Base-by-base conservation (phyloP, 768 basidiomycete genomes). In the Stropharia rugosoannulata region DNA sequence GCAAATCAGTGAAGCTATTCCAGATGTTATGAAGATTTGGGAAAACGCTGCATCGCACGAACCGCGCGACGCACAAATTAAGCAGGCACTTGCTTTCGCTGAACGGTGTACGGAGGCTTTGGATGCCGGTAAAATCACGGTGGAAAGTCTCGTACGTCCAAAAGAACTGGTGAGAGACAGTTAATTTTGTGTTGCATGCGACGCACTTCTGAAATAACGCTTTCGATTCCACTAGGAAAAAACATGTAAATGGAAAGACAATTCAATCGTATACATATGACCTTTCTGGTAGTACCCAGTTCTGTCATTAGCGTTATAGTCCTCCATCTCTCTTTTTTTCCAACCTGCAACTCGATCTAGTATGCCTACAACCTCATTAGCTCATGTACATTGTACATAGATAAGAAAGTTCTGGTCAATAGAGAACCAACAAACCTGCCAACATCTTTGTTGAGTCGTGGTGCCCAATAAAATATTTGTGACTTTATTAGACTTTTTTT, bases 141-240 rank as follows among this genome's bases (percentile, higher is more conserved):
- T 42, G 18, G 41, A 56, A 7, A 39, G 13, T n/a, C 4, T 56
- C 9, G 55, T 56, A 19, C 40, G 37, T 19, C 55, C 55, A 6
- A 49, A 50, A 37, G 47, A 49, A n/a, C 43, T 42, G 38, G 55
- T 56, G 22, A 49, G 51, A n/a, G 15, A 19, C 5, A 12, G 7
- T 41, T n/a, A 8, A 19, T 25, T 45, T 19, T 9, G 13, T 45
- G 7, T 45, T 22, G 2, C 13, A 19, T 25, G 3, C 19, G 1
- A 4, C 19, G 7, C 8, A 19, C 6, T 1, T 45, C 43, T 45
- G 18, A 45, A 4, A 19, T 12, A 13, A 27, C 22, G 4, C 9
- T 43, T 27, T 7, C 19, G 11, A 22, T 25, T 45, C 3, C 38
- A 5, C 12, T 12, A 45, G 43, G 43, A 45, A 12, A 18, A 15